Evolutionary conservation across 345 rosid genomes (phyloP).

Genomic region (Triadica sebifera): DNA sequence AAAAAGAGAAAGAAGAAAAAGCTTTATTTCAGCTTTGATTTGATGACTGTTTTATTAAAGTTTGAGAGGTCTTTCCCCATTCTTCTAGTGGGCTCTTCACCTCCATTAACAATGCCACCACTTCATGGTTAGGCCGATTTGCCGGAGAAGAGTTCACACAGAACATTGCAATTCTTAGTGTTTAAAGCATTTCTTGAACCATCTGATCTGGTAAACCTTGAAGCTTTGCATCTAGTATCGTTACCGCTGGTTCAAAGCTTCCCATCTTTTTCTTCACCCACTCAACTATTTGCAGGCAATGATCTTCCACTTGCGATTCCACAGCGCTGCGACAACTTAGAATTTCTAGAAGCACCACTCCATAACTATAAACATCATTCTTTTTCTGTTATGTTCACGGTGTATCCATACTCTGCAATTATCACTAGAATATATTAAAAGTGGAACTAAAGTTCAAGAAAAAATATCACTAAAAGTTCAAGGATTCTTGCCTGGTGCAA

Average conservation of each 20-base stretch:
- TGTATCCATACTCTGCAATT: constrained; percentile 87
- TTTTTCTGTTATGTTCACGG: constrained; percentile 93
- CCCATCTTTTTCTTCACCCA: constrained; percentile 99
- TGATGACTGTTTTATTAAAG: constrained; percentile 79
- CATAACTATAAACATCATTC: constrained; percentile 92
- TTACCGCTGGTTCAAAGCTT: constrained; percentile 79
- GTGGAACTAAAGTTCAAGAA: background rate
- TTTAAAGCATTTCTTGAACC: constrained; percentile 95
- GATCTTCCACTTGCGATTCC: constrained; percentile 59
- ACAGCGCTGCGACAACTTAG: constrained; percentile 83
- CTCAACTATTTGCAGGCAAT: constrained; percentile 87
- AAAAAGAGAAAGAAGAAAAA: no score
- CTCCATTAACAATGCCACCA: constrained; percentile 80
- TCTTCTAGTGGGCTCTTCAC: constrained; percentile 89
- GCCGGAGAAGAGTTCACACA: constrained; percentile 86
- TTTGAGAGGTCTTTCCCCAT: constrained; percentile 88
- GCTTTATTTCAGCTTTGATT: constrained; percentile 52
- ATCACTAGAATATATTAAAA: constrained; percentile 10
- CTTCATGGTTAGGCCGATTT: constrained; percentile 92
- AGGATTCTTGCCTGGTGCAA: constrained; percentile 79
- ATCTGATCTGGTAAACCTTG: constrained; percentile 85
- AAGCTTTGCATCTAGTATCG: constrained; percentile 71
- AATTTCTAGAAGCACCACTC: constrained; percentile 87
- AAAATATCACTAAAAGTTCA: background rate
- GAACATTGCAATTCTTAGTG: constrained; percentile 89